phyloP scores from a whole-genome alignment of 2,329 filamentous ascomycete species.

The Diaporthe velutina region DNA sequence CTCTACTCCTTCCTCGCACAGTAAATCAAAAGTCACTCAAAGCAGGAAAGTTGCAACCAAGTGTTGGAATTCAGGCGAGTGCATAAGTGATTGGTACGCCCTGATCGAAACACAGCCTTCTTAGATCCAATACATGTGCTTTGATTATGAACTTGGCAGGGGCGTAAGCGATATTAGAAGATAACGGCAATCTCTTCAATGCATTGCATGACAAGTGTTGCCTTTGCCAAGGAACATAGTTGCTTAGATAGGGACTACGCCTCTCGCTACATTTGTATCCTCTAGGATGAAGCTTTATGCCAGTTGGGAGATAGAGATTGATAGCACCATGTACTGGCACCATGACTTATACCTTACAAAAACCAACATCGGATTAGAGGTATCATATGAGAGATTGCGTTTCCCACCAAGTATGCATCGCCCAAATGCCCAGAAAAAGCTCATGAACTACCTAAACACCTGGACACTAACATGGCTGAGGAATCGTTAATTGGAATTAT shows the following conservation, averaged over 20 bases:
- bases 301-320: neutral
- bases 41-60: neutral
- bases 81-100: neutral
- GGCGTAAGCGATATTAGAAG: slow-evolving; percentile 8
- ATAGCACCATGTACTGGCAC: neutral
- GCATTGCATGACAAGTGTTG: neutral
- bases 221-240: neutral
- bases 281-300: neutral
- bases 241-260: neutral
- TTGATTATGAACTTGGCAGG: slow-evolving; percentile 5
- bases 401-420: neutral
- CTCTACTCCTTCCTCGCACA: neutral
- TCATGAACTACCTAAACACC: too few relatives aligned
- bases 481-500: neutral
- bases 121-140: neutral
- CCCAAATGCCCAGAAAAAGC: neutral
- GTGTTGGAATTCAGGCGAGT: neutral
- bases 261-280: neutral
- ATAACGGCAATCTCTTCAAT: neutral
- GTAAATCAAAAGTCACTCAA: neutral
- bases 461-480: too few relatives aligned
- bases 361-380: neutral
- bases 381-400: neutral
- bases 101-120: neutral
- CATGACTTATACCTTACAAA: neutral